Evolutionary conservation across 2,329 filamentous ascomycete species (phyloP), one percentile per base, ranked within the genome.

Genomic region (Aspergillus floridensis): DNA sequence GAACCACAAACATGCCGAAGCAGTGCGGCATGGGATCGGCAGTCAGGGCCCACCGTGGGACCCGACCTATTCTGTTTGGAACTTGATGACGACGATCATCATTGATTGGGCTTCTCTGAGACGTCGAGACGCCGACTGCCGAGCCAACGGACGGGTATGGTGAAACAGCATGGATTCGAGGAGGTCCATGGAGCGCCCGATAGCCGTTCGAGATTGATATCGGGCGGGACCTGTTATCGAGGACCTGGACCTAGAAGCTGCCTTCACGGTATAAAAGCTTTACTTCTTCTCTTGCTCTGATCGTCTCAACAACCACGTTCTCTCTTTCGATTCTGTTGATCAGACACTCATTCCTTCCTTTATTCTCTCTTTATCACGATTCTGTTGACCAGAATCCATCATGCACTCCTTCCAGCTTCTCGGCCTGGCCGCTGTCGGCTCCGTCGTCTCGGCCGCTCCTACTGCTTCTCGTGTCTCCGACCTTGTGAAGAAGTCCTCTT

Each of bases 391-490:
- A 55, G 53, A 55, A 44, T 38, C 21, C 22, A 55, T 31, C 24
- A 55, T 55, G 53, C 53, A 55, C 26, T 55, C 53, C 26, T 48
- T 48, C 53, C 53, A 55, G 41, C 53, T 55, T 29, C 53, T 55
- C 29, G 41, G 53, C 24, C 31, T 55, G 53, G 53, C 53, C 53
- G 53, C 53, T 16, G n/a, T 55, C 26, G 53, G 53, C 53, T 48
- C 41, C 8, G 21, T 55, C 41, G 53, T 55, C n/a, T 46, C 53
- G 21, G 53, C 53, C 10, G 53, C 53, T 19, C 53, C 53, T 29
- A 44, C 53, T 48, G 32, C 51, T 31, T 53, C 51, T 53, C 51
- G 51, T 7, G 51, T 44, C 21, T 55, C 53, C 4, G 53, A 55
- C 26, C 44, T 55, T 29, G 53, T 47, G 26, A 55, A 55, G 53